Base-by-base conservation (phyloP, 139 green algal genomes). In the Mesotaenium endlicherianum region DNA sequence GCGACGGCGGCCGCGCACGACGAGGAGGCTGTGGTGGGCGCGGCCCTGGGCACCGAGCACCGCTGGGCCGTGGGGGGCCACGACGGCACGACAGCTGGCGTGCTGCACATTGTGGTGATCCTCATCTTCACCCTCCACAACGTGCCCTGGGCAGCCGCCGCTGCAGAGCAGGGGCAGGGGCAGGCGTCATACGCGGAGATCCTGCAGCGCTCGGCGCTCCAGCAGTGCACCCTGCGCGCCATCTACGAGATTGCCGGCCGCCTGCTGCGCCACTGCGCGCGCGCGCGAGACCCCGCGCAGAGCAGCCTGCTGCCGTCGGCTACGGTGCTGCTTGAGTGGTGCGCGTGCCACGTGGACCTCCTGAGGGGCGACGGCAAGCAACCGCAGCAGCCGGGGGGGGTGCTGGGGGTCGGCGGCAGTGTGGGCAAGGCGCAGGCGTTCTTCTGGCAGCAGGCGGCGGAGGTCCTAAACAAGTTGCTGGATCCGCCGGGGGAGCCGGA, bases 71-170 rank as follows among this genome's bases (percentile, higher is more conserved):
- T 58, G 6, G 70, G 69, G 36, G 38, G 16, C 30, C 11, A 16
- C 16, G 42, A 64, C n/a, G 40, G 17, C 42, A 4, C n/a, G 6
- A 36, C 38, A 53, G 41, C 26, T 77, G 75, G 75, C 36, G n/a
- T 85, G 38, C 17, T 85, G 43, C 80, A 86, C 26, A 39, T 86
- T 17, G 30, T 86, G 58, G 80, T 45, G 30, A 34, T 86, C 59
- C 2, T 77, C 44, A 74, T 86, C 16, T 86, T 86, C 80, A 86
- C 80, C 31, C 20, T 84, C 11, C 49, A 83, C 34, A 86, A 86
- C 80, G 77, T 86, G 38, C 70, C 70, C 26, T 64, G 26, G 53
- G 26, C 53, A 20, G 26, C 53, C 53, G 53, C 53, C 8, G 26
- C 53, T 20, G 26, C 53, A 64, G 53, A 1, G 53, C n/a, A 20